Conservation (phyloP, 2,329 filamentous ascomycete genomes). For the Paecilomyces sp. region DNA sequence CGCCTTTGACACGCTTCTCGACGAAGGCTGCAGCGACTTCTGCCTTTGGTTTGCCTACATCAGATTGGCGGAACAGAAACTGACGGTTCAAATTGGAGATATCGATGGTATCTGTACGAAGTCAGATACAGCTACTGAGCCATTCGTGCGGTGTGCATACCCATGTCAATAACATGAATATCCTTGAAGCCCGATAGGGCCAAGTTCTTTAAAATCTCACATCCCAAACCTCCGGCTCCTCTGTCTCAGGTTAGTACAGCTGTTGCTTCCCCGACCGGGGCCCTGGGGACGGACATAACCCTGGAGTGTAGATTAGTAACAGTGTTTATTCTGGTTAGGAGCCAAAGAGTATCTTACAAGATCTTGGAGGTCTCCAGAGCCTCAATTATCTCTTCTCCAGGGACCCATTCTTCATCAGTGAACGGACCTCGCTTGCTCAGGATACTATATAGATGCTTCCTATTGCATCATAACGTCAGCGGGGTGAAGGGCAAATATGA, state of each 20-base stretch:
- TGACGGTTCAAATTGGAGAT: constrained; percentile 97
- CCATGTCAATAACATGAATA: constrained; percentile 99
- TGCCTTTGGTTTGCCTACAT: constrained; percentile 91
- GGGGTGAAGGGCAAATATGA: constrained; percentile 5
- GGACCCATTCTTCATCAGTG: constrained; percentile 58
- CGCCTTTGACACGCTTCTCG: constrained; percentile 78
- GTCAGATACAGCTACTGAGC: constrained; percentile 8
- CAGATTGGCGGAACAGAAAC: constrained; percentile 85
- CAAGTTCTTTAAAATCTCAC: constrained; percentile 93
- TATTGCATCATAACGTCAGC: constrained; percentile 27
- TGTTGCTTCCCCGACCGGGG: constrained; percentile 5
- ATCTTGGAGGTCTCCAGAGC: constrained; percentile 66
- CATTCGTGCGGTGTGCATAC: constrained; percentile 37
- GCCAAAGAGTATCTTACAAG: constrained; percentile 48
- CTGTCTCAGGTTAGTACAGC: constrained; percentile 43
- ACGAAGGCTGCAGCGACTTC: constrained; percentile 90
- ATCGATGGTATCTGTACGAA: constrained; percentile 79
- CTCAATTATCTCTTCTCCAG: constrained; percentile 45
- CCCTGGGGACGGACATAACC: constrained; percentile 42
- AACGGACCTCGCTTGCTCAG: constrained; percentile 72
- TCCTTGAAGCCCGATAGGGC: constrained; percentile 92
- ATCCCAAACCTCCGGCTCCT: constrained; percentile 88
- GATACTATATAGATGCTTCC: constrained; percentile 79
- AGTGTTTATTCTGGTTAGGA: background rate
- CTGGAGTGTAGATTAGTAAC: constrained; percentile 29